A percentile compares a stretch with the other conserved stretches of the same genome.
phyloP scores from a whole-genome alignment of 169 alveolate genomes.

The Plasmodium berghei region DNA sequence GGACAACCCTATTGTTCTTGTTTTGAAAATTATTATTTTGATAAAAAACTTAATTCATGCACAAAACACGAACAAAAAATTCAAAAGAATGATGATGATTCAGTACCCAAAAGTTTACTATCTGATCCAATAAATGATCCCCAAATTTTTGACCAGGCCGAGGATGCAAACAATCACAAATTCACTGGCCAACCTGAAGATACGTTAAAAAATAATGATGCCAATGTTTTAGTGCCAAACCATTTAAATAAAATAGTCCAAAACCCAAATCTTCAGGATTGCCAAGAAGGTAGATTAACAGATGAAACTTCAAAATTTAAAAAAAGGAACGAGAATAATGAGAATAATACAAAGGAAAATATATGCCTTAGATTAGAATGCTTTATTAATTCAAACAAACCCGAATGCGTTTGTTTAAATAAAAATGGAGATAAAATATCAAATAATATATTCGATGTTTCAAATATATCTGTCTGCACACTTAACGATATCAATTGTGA shows the following conservation, averaged over 20 bases:
- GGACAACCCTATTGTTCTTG: slow-evolving; percentile 72
- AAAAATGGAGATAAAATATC: slow-evolving; percentile 33
- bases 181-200: background rate
- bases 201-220: background rate
- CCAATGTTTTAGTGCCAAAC: background rate
- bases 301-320: background rate
- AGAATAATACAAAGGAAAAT: slow-evolving; percentile 2
- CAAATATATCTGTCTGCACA: slow-evolving; percentile 53
- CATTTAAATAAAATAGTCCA: slow-evolving; percentile 24
- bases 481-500: slow-evolving; percentile 63
- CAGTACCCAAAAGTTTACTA: background rate
- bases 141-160: background rate
- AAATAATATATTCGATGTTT: slow-evolving; percentile 40
- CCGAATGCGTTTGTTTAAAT: slow-evolving; percentile 46
- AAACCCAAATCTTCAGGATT: background rate
- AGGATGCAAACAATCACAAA: background rate
- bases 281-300: background rate
- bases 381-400: slow-evolving; percentile 15
- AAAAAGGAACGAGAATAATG: background rate
- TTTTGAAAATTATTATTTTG: slow-evolving; percentile 56
- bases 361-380: slow-evolving; percentile 62
- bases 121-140: background rate
- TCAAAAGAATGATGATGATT: background rate
- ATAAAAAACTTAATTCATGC: slow-evolving; percentile 26
- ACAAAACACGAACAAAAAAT: slow-evolving; percentile 25